Base-by-base conservation (phyloP, 495 filamentous ascomycete genomes). In the Aspergillus sparsus region DNA sequence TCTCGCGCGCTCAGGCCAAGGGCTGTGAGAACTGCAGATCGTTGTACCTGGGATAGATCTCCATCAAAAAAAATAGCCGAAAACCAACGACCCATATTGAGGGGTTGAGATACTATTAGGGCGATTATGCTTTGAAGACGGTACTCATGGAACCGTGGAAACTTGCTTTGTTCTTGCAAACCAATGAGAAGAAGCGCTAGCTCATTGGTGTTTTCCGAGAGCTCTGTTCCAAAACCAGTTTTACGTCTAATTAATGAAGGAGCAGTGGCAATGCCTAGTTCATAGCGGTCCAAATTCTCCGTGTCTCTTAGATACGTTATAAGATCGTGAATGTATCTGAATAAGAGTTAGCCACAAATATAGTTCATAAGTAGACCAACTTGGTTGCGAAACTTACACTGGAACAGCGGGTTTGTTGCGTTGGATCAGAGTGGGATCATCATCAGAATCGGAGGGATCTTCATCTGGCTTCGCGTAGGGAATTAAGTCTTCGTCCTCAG, bases 381-480 rank as follows among this genome's bases (percentile, higher is more conserved):
- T 13, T 11, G 27, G 11, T 47, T 16, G 11, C 18, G 34, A 9
- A 15, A 79, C 83, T 76, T 76, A 87, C 80, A 97, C 92, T 31
- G 93, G 95, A 10, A 93, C 84, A 45, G 83, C 88, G 41, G 89
- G 88, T 62, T 92, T 96, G 69, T 90, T 84, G 39, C 93, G 83
- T 53, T 87, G 85, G 42, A 98, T 79, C 36, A 95, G 74, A 0
- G 91, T 96, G 12, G 95, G 86, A 68, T 99, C 95, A 31, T 97
- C 93, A 55, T 96, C 92, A 0, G 88, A 89, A 71, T 98, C 95
- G 58, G 92, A 89, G 3, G 83, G 80, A 66, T 99, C 95, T n/a
- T 89, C 93, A 69, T 96, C 94, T 0, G 93, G 92, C 67, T 97
- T 97, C 33, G 83, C 86, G 68, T 97, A 98, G 5, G 90, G 87